Base-by-base conservation (phyloP, 2,329 filamentous ascomycete genomes). In the Paracoccidioides lutzii region DNA sequence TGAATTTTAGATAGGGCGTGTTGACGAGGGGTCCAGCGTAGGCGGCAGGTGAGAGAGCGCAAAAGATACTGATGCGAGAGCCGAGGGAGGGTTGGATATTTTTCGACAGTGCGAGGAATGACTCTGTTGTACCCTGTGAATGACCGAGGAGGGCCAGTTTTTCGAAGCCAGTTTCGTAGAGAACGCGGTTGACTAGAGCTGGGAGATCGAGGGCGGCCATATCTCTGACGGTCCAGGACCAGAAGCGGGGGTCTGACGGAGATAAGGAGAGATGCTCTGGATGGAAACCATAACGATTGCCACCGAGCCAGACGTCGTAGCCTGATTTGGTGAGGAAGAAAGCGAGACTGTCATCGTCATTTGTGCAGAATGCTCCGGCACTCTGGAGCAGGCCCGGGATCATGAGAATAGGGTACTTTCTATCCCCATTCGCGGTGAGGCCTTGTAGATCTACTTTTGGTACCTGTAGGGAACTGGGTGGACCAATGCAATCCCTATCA, bases 301-400 rank as follows among this genome's bases (percentile, higher is more conserved):
- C 95, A 4, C 91, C 91, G 14, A 96, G 77, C 90, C 90, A 97
- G 42, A 97, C 88, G 68, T 97, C 91, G 69, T 89, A 96, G 1
- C 90, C 90, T 0, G 86, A 83, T 71, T 95, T 95, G 70, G 87
- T 90, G 6, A 97, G 82, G 73, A 85, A 95, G 71, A 96, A 96
- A 0, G 91, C 90, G 6, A 96, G 78, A 32, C 87, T 91, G 61
- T 89, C 83, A 59, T 95, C 90, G 64, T 95, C 90, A 66, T 91
- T 95, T 60, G 84, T 84, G 69, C 90, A 95, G 67, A 89, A 96
- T 0, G 90, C 87, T 3, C 91, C 90, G 0, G 88, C 81, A 54
- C 85, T 90, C 71, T 97, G 91, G 5, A 97, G 75, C 2, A 96
- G 77, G 0, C 91, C 91, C 62, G 95, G 91, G 57, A 97, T 85